Percentiles rank a stretch among this genome's conserved stretches.
Conservation (phyloP, 108 stramenopile genomes). For the Skeletonema tropicum region DNA sequence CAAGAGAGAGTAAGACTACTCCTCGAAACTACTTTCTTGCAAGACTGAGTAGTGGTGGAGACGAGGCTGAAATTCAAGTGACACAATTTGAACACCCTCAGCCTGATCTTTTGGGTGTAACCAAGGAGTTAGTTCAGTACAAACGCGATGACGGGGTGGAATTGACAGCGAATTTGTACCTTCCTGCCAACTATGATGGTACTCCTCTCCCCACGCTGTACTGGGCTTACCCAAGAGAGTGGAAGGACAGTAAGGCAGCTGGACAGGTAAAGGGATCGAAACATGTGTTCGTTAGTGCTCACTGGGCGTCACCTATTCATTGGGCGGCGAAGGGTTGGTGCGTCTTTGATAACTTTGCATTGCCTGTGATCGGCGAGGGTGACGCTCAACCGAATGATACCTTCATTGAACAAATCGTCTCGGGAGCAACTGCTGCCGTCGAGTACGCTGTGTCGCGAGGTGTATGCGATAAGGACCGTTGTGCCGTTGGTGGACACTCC, state of each 20-base stretch:
- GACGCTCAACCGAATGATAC: constrained; percentile 58
- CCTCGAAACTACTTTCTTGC: constrained; percentile 46
- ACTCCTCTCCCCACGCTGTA: constrained; percentile 48
- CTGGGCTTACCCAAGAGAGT: constrained; percentile 62
- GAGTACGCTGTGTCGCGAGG: constrained; percentile 46
- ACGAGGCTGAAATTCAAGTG: constrained; percentile 36
- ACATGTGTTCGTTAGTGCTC: constrained; percentile 45
- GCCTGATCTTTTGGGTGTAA: constrained; percentile 51
- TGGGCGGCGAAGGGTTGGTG: constrained; percentile 60
- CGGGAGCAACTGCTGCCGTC: constrained; percentile 56
- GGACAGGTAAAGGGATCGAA: constrained; percentile 53
- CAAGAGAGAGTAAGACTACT: constrained; percentile 48
- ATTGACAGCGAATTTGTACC: constrained; percentile 52
- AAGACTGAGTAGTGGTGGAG: constrained; percentile 24
- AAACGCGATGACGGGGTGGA: constrained; percentile 56
- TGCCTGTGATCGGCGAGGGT: constrained; percentile 52
- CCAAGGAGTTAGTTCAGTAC: constrained; percentile 51
- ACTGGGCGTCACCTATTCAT: constrained; percentile 53
- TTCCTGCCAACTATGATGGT: constrained; percentile 53
- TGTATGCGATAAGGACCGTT: constrained; percentile 50
- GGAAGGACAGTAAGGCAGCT: constrained; percentile 48
- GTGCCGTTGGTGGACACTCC: constrained; percentile 59
- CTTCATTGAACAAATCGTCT: constrained; percentile 55
- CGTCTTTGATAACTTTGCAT: constrained; percentile 51
- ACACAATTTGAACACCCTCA: constrained; percentile 54